Evolutionary conservation across 768 basidiomycete species (phyloP), one percentile per base, ranked within the genome.

Genomic region (Amylocystis lapponica): DNA sequence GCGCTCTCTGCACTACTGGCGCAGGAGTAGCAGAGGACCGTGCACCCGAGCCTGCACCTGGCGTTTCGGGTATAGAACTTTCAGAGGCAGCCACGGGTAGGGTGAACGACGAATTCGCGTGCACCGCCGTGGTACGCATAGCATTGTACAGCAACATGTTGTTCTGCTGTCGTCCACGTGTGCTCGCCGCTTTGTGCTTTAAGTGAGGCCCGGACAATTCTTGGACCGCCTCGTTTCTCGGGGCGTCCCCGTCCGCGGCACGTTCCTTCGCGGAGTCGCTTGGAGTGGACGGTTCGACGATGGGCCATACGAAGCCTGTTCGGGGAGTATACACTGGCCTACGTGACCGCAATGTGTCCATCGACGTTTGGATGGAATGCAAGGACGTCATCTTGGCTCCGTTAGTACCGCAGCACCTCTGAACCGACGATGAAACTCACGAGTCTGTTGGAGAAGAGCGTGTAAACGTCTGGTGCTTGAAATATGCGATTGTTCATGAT

Each of bases 401-500:
- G 11, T 14, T 27, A 31, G 42, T 23, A 41, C 41, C 37, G 25
- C 10, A 34, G 10, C 26, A 37, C 10, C 27, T 41, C 31, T 25
- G 16, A 35, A 29, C 31, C 29, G 14, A 27, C 35, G 26, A 16
- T 45, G 20, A 17, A 4, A 55, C 73, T 55, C 59, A 90, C 90
- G 55, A 94, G 65, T 51, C 91, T 81, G 54, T 88, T 89, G 38
- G 89, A 89, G 31, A 94, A 67, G 2, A 94, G 72, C 9, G 81
- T 81, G 57, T 93, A 91, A 26, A 93, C 67, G 51, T 89, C 84
- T 9, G 91, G 91, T 0, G 87, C 79, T 58, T 88, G 87, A 59
- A 93, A 93, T 49, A 93, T 89, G 49, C 86, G 80, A 58, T 86
- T 86, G 65, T 92, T 83, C 67, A 90, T 76, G 56, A 94, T 79